A percentile compares a stretch with the other conserved stretches of the same genome.
Conservation (phyloP, 495 filamentous ascomycete species). For the Aspergillus olivimuriae region DNA sequence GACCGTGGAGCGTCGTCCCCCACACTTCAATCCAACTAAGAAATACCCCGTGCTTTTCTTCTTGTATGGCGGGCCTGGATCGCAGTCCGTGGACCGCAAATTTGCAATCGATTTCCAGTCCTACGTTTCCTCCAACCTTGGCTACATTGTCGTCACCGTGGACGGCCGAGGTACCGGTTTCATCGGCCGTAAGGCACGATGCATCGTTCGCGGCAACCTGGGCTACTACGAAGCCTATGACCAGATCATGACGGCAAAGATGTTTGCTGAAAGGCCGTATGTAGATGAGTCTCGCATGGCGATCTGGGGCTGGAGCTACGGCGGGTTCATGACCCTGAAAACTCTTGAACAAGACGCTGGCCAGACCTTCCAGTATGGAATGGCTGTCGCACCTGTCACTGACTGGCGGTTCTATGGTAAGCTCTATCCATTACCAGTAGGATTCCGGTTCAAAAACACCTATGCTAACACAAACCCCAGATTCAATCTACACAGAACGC, state of each 20-base stretch:
- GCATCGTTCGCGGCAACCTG: slow-evolving; percentile 74
- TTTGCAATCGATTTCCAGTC: slow-evolving; percentile 88
- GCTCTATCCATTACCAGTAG: not conserved
- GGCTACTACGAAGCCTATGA: slow-evolving; percentile 81
- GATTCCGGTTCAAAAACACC: not conserved
- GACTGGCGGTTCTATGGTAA: slow-evolving; percentile 88
- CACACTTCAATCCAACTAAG: slow-evolving; percentile 79
- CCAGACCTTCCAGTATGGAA: slow-evolving; percentile 86
- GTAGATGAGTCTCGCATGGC: slow-evolving; percentile 76
- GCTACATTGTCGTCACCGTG: slow-evolving; percentile 94
- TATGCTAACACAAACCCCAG: slow-evolving; percentile 26
- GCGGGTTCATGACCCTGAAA: slow-evolving; percentile 96
- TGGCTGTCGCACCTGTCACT: slow-evolving; percentile 96
- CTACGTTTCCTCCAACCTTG: slow-evolving; percentile 76
- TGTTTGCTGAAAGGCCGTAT: slow-evolving; percentile 76
- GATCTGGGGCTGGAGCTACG: slow-evolving; percentile 98
- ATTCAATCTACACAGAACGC: slow-evolving; percentile 91
- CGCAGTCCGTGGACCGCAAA: slow-evolving; percentile 74
- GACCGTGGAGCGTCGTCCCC: slow-evolving; percentile 81
- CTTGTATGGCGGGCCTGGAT: slow-evolving; percentile 86
- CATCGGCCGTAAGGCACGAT: slow-evolving; percentile 77
- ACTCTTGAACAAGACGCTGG: slow-evolving; percentile 87
- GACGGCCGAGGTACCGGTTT: slow-evolving; percentile 91
- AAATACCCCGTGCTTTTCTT: slow-evolving; percentile 92
- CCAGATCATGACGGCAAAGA: slow-evolving; percentile 85